These are phyloP conservation scores for Rhypophila decipiens DNA, from an alignment of 495 filamentous ascomycete genomes.

Conservation along the genomic window DNA sequence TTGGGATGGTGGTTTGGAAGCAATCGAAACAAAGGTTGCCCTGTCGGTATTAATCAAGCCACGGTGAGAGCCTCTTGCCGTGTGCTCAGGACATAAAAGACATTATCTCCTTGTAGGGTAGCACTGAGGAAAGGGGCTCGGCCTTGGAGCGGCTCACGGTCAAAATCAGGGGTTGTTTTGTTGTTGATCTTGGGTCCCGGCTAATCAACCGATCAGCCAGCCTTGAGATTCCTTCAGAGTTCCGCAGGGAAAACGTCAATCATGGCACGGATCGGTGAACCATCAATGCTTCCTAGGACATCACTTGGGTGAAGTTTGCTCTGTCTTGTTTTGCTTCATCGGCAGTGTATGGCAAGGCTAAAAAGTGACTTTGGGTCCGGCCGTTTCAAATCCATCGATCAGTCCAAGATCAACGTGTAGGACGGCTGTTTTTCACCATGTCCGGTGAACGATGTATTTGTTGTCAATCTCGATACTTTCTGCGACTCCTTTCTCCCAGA, in stretches of 20 bases:
- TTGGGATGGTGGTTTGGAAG: not conserved
- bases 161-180: not conserved
- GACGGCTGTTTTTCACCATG: no score
- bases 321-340: no score
- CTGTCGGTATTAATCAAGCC: not conserved
- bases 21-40: not conserved
- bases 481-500: not conserved
- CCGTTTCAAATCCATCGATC: not conserved
- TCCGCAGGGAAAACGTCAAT: not conserved
- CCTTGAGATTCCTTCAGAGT: not conserved
- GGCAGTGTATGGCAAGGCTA: not conserved
- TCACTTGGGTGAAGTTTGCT: not conserved
- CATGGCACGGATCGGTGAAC: not conserved
- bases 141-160: not conserved
- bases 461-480: not conserved
- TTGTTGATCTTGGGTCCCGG: not conserved
- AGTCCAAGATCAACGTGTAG: not conserved
- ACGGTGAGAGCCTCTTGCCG: not conserved
- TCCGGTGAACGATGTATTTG: no score
- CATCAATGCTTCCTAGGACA: not conserved
- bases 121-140: not conserved
- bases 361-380: not conserved
- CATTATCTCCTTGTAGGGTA: not conserved
- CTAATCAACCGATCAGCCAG: not conserved
- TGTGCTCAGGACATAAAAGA: not conserved